Conservation (phyloP, 2,329 filamentous ascomycete genomes). For the Corinectria fuckeliana region DNA sequence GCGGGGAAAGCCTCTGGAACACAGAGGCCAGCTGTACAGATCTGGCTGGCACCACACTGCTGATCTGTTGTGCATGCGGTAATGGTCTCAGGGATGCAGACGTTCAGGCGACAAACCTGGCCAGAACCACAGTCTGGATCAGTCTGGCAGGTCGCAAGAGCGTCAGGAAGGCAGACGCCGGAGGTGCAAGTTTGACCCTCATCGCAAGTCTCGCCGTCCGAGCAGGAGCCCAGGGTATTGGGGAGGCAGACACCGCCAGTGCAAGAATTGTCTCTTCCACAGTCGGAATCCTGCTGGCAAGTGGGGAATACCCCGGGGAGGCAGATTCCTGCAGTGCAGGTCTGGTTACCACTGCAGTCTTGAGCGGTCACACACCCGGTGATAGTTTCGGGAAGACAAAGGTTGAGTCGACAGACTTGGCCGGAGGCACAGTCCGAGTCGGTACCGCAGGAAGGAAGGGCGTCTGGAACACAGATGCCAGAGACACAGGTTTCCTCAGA, state of each 20-base stretch:
- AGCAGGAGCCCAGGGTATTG: neutral
- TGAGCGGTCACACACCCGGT: neutral
- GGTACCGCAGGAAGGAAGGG: neutral
- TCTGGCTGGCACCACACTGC: conserved; percentile 6
- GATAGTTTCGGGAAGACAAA: conserved; percentile 10
- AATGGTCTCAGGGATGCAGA: conserved; percentile 4
- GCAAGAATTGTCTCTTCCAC: conserved; percentile 4
- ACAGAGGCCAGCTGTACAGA: conserved; percentile 4
- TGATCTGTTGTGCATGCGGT: conserved; percentile 2
- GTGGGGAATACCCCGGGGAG: conserved; percentile 7
- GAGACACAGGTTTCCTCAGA: conserved; percentile 6
- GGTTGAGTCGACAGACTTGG: conserved; percentile 11
- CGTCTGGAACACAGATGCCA: conserved; percentile 5
- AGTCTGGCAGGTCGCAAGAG: neutral
- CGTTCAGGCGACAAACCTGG: conserved; percentile 11
- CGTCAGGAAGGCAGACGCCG: neutral
- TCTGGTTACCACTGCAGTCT: neutral
- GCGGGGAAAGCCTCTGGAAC: neutral
- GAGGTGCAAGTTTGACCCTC: neutral
- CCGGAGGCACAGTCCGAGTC: conserved; percentile 1
- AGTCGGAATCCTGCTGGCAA: neutral
- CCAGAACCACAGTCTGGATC: conserved; percentile 12
- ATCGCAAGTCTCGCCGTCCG: neutral
- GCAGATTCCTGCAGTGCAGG: conserved; percentile 9
- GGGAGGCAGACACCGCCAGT: conserved; percentile 2